Conservation (phyloP, 495 filamentous ascomycete species). For the Ramalina intermedia region DNA sequence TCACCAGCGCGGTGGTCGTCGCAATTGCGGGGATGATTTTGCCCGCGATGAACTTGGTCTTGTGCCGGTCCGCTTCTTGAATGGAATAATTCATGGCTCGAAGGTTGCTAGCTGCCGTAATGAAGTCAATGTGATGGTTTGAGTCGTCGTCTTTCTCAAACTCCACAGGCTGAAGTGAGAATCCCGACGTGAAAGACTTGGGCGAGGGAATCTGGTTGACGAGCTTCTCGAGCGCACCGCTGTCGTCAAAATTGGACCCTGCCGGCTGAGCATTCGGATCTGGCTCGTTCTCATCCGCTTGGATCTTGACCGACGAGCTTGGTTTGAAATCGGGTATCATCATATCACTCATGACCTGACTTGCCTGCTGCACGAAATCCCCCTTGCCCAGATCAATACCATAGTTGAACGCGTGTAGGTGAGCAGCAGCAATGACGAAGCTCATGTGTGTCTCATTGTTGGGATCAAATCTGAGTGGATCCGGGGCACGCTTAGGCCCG, state of each 20-base stretch:
- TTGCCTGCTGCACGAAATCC: constrained; percentile 51
- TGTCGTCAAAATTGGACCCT: constrained; percentile 48
- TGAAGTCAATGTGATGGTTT: constrained; percentile 98
- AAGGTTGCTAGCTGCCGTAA: constrained; percentile 90
- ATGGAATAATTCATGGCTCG: constrained; percentile 98
- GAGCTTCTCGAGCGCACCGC: constrained; percentile 54
- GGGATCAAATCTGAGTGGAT: constrained; percentile 76
- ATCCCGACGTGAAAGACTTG: constrained; percentile 57
- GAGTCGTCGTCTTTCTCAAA: constrained; percentile 99
- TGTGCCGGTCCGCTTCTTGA: constrained; percentile 76
- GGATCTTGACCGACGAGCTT: constrained; percentile 86
- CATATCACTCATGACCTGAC: constrained; percentile 74
- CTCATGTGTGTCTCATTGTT: constrained; percentile 69
- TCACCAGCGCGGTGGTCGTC: constrained; percentile 91
- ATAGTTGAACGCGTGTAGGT: constrained; percentile 97
- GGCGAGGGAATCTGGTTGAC: constrained; percentile 54
- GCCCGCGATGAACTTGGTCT: constrained; percentile 98
- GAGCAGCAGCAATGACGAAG: constrained; percentile 78
- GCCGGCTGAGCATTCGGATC: constrained; percentile 65
- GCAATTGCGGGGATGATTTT: constrained; percentile 99
- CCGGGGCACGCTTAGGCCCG: constrained; percentile 92
- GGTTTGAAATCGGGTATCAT: constrained; percentile 94
- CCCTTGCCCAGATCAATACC: constrained; percentile 66
- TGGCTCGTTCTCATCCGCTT: constrained; percentile 87
- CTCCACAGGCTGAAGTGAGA: constrained; percentile 80